These are phyloP conservation scores for Angomonas deanei DNA, from an alignment of 208 protist genomes.

Conservation along the genomic window DNA sequence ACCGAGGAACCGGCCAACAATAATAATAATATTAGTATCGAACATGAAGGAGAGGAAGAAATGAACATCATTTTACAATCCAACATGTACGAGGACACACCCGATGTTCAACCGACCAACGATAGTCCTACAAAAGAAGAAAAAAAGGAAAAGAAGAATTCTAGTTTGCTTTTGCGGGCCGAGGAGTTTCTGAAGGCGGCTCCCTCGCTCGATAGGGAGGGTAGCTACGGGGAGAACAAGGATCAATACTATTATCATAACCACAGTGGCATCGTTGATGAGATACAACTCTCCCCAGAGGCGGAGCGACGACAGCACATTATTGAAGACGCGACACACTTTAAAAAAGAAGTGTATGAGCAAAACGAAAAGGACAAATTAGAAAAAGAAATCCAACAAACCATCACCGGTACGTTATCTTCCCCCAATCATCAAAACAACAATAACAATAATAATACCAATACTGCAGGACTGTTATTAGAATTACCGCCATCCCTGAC, in stretches of 20 bases:
- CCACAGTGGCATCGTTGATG: neutral
- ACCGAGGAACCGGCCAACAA: neutral
- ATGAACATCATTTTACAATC: neutral
- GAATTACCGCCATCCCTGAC: conserved; percentile 3
- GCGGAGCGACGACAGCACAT: neutral
- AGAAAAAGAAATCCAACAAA: neutral
- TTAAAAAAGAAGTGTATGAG: conserved; percentile 3
- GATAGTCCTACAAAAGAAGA: neutral
- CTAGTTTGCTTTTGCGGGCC: neutral
- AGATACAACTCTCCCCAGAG: neutral
- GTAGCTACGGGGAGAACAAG: neutral
- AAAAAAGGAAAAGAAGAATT: neutral
- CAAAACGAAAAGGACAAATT: neutral
- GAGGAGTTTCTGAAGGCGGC: conserved; percentile 1
- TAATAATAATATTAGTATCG: neutral
- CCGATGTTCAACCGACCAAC: neutral
- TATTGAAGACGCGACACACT: neutral
- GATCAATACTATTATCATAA: too few relatives aligned
- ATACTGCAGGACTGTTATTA: too few relatives aligned
- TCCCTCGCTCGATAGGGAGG: neutral
- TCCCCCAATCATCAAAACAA: neutral
- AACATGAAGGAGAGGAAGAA: conserved; percentile 1
- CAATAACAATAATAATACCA: too few relatives aligned
- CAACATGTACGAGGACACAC: conserved; percentile 1
- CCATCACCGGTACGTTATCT: neutral